Evolutionary conservation across 257 asterid genomes (phyloP), one percentile per base, ranked within the genome.

Genomic region (Fraxinus excelsior): DNA sequence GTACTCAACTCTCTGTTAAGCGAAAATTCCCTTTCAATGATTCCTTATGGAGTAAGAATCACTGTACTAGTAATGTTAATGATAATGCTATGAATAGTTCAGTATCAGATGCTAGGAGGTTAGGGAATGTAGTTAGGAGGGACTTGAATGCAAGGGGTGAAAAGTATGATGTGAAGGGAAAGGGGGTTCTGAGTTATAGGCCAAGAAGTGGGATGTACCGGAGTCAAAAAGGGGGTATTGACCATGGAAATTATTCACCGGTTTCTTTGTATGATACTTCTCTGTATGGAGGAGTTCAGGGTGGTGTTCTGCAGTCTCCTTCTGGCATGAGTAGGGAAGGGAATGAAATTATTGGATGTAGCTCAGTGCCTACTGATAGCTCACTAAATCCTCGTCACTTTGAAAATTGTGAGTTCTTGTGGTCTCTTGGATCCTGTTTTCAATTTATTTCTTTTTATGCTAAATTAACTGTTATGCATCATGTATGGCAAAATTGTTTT

Each of bases 111-210:
- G 83, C 79, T 12, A 82, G 87, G 74, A 82, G 51, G 64, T 68
- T 86, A 2, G 35, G 60, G 4, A 89, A 76, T 76, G 40, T 72
- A 81, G 78, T 35, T 75, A 19, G 82, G 74, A 74, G 72, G 83
- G 80, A 76, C 34, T 49, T 73, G 19, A 75, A 78, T 81, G 70
- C 40, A 5, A 72, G 70, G 70, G 71, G 69, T 31, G 91, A 86
- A 58, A 79, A 81, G 82, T 80, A 83, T 86, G 93, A 85, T 86
- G 53, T 86, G 75, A 92, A 88, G 89, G 96, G 94, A 53, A 94
- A 92, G 80, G 86, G 88, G 79, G 80, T 83, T 7, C 53, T 76
- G 77, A 84, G 81, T 78, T 83, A 81, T 78, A 84, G 18, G 51
- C 51, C 90, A 79, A 78, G 84, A 16, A 80, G 90, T 42, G 51